Evolutionary conservation across 352 stramenopile species (phyloP).

Genomic region (Globisporangium paroecandrum): DNA sequence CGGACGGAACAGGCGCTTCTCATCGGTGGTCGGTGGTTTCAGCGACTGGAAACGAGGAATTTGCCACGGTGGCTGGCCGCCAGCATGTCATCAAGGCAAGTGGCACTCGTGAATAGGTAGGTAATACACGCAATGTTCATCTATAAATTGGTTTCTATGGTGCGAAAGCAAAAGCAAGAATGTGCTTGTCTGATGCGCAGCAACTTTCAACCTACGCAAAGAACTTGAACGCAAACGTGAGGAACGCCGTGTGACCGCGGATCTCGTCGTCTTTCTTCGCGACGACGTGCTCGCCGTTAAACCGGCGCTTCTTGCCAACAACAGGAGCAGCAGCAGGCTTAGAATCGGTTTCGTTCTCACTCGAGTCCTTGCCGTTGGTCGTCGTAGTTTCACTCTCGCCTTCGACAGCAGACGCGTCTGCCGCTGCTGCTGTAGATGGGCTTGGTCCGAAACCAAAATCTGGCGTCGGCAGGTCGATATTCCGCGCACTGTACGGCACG

Average conservation of each 20-base stretch:
- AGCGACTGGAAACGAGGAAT: not conserved
- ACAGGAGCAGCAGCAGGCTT: not conserved
- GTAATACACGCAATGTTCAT: not conserved
- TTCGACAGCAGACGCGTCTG: conserved; percentile 19
- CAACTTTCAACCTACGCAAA: conserved; percentile 31
- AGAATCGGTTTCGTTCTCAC: conserved; percentile 12
- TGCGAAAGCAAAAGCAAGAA: too few relatives aligned
- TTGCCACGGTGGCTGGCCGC: not conserved
- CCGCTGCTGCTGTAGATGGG: conserved; percentile 16
- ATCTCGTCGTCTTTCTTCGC: conserved; percentile 87
- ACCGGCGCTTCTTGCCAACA: conserved; percentile 45
- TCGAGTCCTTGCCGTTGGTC: conserved; percentile 20
- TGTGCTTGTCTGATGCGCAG: too few relatives aligned
- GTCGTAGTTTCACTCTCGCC: conserved; percentile 7
- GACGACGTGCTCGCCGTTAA: conserved; percentile 61
- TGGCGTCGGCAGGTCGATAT: conserved; percentile 63
- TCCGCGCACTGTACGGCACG: conserved; percentile 73
- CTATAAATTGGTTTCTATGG: conserved; percentile 11
- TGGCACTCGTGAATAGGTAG: not conserved
- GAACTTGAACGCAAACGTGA: conserved; percentile 86
- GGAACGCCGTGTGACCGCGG: conserved; percentile 81
- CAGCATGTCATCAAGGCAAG: not conserved
- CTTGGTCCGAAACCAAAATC: conserved; percentile 47
- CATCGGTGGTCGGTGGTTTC: conserved; percentile 3
- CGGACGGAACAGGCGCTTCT: not conserved